Evolutionary conservation across 2,329 filamentous ascomycete genomes (phyloP).

Genomic region (Colletotrichum lini): DNA sequence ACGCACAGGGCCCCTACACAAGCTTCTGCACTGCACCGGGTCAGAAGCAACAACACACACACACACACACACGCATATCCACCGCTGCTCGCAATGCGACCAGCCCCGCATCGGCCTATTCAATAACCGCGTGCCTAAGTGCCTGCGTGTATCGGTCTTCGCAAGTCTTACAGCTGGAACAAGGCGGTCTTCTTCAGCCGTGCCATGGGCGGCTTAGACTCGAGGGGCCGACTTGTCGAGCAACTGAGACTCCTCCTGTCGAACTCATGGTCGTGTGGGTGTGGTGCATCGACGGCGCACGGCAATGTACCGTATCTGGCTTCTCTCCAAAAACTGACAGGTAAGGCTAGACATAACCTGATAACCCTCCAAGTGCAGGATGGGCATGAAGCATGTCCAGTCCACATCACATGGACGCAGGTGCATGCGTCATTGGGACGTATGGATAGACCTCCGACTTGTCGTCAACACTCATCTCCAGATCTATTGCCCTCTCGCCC

Average conservation of each 20-base stretch:
- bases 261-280: slow-evolving; percentile 4
- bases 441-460: slow-evolving; percentile 7
- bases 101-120: slow-evolving; percentile 21
- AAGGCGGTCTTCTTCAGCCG: slow-evolving; percentile 2
- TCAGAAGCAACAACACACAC: slow-evolving; percentile 17
- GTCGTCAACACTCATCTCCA: neutral
- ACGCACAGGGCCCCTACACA: slow-evolving; percentile 32
- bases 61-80: slow-evolving; percentile 13
- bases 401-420: slow-evolving; percentile 14
- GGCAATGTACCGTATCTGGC: slow-evolving; percentile 19
- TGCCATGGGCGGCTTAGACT: slow-evolving; percentile 11
- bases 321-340: slow-evolving; percentile 1
- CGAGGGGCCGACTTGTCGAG: neutral
- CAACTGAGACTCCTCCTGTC: slow-evolving; percentile 10
- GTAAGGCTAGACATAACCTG: slow-evolving; percentile 31
- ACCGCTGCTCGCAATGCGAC: slow-evolving; percentile 22
- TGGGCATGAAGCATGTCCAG: slow-evolving; percentile 20
- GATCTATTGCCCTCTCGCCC: neutral
- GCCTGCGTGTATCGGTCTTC: slow-evolving; percentile 25
- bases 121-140: slow-evolving; percentile 12
- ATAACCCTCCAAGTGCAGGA: slow-evolving; percentile 18
- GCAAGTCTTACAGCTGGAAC: slow-evolving; percentile 3
- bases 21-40: slow-evolving; percentile 29
- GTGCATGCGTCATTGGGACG: slow-evolving; percentile 22
- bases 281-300: slow-evolving; percentile 25